Percentiles rank a stretch among this genome's conserved stretches.
These are phyloP conservation scores for Pythium scleroteichum DNA, from an alignment of 352 stramenopile species.

Conservation along the genomic window DNA sequence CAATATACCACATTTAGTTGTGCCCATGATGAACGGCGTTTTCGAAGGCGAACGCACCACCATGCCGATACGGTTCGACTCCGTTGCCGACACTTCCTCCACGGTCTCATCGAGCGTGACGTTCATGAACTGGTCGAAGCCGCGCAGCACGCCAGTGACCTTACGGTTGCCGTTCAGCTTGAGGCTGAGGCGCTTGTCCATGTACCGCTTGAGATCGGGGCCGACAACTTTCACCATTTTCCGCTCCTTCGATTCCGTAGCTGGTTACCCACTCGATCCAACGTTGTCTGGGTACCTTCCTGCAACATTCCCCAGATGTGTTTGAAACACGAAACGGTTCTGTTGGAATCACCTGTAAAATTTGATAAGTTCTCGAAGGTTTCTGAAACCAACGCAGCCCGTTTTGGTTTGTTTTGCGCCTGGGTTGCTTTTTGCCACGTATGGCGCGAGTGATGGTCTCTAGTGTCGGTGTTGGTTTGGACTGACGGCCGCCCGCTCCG, in stretches of 20 bases:
- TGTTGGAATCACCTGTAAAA: slow-evolving; percentile 4
- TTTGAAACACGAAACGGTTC: slow-evolving; percentile 13
- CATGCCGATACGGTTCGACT: slow-evolving; percentile 91
- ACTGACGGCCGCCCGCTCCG: neutral
- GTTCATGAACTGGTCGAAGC: slow-evolving; percentile 98
- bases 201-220: slow-evolving; percentile 90
- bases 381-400: slow-evolving; percentile 1
- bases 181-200: slow-evolving; percentile 95
- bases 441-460: slow-evolving; percentile 24
- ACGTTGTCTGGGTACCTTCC: too few species aligned
- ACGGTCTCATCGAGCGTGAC: slow-evolving; percentile 94
- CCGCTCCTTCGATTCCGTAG: slow-evolving; percentile 8
- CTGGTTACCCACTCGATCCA: slow-evolving; percentile 15
- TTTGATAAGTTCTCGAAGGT: slow-evolving; percentile 20
- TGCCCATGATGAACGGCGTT: neutral
- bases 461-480: slow-evolving; percentile 15
- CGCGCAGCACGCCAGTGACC: slow-evolving; percentile 91
- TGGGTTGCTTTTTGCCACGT: slow-evolving; percentile 23
- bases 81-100: slow-evolving; percentile 86
- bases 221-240: slow-evolving; percentile 78
- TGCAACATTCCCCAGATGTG: slow-evolving; percentile 8
- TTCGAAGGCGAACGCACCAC: slow-evolving; percentile 64
- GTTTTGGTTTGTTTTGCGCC: slow-evolving; percentile 6
- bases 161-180: slow-evolving; percentile 96
- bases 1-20: neutral